Evolutionary conservation across 352 stramenopile genomes (phyloP).

Genomic region (Thalassiosira hispida): DNA sequence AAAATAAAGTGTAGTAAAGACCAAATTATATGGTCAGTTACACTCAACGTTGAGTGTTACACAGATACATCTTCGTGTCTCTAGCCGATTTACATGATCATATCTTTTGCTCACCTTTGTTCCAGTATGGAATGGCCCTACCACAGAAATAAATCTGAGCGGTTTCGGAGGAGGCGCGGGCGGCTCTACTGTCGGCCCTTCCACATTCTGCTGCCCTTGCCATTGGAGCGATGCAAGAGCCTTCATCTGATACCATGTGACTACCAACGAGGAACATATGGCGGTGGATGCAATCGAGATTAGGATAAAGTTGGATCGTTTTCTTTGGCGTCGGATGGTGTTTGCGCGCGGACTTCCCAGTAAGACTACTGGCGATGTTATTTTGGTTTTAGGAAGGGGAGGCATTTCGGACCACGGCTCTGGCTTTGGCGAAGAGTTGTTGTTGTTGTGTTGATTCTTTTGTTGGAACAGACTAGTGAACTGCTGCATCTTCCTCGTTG

Average conservation of each 20-base stretch:
- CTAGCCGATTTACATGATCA: neutral
- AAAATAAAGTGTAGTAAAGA: slow-evolving; percentile 1
- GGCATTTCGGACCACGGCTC: too few species aligned
- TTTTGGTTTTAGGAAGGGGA: too few species aligned
- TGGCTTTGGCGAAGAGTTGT: too few species aligned
- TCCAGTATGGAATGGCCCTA: neutral
- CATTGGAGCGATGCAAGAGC: neutral
- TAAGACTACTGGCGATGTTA: too few species aligned
- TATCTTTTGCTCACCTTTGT: slow-evolving; percentile 2
- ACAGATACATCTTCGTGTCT: too few species aligned
- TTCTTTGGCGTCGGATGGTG: neutral
- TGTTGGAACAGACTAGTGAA: too few species aligned
- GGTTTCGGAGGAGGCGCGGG: slow-evolving; percentile 2
- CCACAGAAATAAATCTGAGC: slow-evolving; percentile 16
- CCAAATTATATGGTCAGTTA: neutral
- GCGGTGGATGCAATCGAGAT: neutral
- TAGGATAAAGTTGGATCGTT: neutral
- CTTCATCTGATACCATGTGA: neutral
- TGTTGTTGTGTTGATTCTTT: too few species aligned
- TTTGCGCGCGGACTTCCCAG: too few species aligned
- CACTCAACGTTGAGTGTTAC: too few species aligned
- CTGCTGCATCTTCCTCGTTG: too few species aligned
- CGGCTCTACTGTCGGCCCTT: neutral
- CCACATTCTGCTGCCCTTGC: neutral
- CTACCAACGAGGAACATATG: neutral